Conservation (phyloP, 225 moss, liverwort and hornwort genomes). For the Bryum argenteum region DNA sequence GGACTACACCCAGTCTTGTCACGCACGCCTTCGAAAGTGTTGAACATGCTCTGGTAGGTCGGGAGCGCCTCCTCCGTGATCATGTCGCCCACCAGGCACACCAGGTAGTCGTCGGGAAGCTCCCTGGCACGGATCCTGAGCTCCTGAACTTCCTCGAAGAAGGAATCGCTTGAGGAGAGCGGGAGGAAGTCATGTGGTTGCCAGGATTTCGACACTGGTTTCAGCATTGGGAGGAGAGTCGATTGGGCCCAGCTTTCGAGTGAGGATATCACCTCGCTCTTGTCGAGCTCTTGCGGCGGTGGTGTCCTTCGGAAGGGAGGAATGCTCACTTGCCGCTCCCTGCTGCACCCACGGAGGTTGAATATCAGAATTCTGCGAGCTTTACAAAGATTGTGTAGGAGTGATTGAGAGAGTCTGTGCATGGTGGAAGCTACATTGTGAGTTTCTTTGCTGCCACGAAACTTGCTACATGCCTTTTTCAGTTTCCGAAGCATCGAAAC, state of each 20-base stretch:
- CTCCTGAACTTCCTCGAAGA: conserved; percentile 55
- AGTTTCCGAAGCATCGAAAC: too few relatives aligned
- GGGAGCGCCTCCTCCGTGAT: conserved; percentile 85
- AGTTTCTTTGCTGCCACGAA: too few relatives aligned
- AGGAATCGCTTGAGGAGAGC: conserved; percentile 40
- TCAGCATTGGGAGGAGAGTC: conserved; percentile 47
- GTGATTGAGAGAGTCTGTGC: too few relatives aligned
- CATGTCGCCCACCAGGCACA: conserved; percentile 63
- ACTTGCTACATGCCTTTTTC: too few relatives aligned
- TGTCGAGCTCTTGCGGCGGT: not conserved
- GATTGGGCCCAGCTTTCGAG: conserved; percentile 49
- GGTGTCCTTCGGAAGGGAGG: not conserved
- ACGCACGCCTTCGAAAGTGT: conserved; percentile 80
- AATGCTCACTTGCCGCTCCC: not conserved
- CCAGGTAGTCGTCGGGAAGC: conserved; percentile 60
- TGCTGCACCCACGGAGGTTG: conserved; percentile 9
- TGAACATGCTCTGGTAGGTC: conserved; percentile 88
- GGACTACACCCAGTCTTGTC: conserved; percentile 68
- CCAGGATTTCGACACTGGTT: conserved; percentile 60
- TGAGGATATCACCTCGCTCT: conserved; percentile 52
- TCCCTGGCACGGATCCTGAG: conserved; percentile 44
- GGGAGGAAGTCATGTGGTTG: conserved; percentile 68
- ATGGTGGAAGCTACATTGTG: too few relatives aligned
- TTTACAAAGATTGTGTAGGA: too few relatives aligned
- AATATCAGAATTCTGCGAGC: too few relatives aligned